These are phyloP conservation scores for Cryptococcus deneoformans DNA, from an alignment of 1,284 basidiomycete genomes.

Conservation along the genomic window DNA sequence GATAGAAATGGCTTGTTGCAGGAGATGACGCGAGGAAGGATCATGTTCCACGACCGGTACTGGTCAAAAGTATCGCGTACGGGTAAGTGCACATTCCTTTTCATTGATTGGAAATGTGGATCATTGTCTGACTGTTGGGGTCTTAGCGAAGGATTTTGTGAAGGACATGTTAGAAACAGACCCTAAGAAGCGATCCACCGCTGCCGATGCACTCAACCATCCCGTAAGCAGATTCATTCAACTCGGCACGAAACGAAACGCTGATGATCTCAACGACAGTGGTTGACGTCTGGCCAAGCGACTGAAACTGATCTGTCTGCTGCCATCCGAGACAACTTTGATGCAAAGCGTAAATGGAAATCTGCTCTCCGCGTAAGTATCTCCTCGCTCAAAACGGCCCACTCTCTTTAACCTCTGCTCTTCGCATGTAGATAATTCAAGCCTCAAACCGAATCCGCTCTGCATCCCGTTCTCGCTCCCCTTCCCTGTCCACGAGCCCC, in stretches of 20 bases:
- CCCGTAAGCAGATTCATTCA: slow-evolving; percentile 46
- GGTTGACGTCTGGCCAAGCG: slow-evolving; percentile 35
- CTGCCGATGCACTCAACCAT: slow-evolving; percentile 66
- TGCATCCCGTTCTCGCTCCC: slow-evolving; percentile 6
- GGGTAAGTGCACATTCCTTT: slow-evolving; percentile 52
- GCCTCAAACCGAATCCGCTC: slow-evolving; percentile 24
- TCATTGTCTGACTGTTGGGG: background rate
- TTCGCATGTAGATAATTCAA: slow-evolving; percentile 17
- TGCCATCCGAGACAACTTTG: slow-evolving; percentile 66
- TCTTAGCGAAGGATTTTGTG: slow-evolving; percentile 80
- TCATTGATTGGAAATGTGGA: background rate
- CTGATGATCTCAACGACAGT: slow-evolving; percentile 15
- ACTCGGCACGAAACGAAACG: background rate
- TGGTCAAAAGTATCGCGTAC: slow-evolving; percentile 83
- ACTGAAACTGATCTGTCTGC: slow-evolving; percentile 66
- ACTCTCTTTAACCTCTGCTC: background rate
- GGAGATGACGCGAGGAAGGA: slow-evolving; percentile 76
- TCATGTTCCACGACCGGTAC: slow-evolving; percentile 89
- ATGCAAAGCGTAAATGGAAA: slow-evolving; percentile 35
- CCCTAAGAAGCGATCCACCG: slow-evolving; percentile 68
- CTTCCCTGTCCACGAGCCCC: slow-evolving; percentile 3
- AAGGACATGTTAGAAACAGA: slow-evolving; percentile 68
- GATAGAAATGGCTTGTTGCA: slow-evolving; percentile 71
- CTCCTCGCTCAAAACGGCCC: too few relatives aligned
- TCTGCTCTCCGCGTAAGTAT: slow-evolving; percentile 28